Evolutionary conservation across 805 yeast species (phyloP).

Genomic region (Cyberlindnera samutprakarnensis): DNA sequence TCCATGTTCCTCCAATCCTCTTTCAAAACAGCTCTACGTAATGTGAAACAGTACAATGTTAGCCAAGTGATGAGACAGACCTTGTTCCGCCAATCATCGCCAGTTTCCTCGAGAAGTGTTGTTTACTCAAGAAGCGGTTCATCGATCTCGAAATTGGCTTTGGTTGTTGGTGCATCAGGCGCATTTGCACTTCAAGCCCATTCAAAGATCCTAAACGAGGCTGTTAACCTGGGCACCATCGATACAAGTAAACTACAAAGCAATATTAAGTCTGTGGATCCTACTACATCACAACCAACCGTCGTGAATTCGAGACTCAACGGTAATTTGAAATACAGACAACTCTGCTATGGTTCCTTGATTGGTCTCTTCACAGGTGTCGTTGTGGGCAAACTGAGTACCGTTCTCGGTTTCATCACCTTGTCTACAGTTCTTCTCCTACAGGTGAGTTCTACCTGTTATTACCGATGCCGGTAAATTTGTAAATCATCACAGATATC

Average conservation of each 20-base stretch:
- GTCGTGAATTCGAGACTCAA: constrained; percentile 24
- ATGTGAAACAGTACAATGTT: too few relatives aligned
- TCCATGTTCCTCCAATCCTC: constrained; percentile 1
- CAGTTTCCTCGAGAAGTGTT: too few relatives aligned
- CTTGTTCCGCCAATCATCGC: neutral
- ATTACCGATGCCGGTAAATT: too few relatives aligned
- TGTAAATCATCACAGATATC: too few relatives aligned
- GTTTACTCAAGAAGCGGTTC: too few relatives aligned
- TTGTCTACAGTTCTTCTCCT: constrained; percentile 33
- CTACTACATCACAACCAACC: constrained; percentile 6
- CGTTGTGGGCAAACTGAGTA: constrained; percentile 49
- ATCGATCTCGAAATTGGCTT: too few relatives aligned
- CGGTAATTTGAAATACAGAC: constrained; percentile 47
- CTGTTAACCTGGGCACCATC: constrained; percentile 17
- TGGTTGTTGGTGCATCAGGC: constrained; percentile 20
- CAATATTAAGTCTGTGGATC: constrained; percentile 7
- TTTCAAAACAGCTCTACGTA: neutral
- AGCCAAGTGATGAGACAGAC: too few relatives aligned
- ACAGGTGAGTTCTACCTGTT: constrained; percentile 16
- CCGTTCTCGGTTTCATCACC: constrained; percentile 42
- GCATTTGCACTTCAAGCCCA: constrained; percentile 13
- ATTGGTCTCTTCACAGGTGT: constrained; percentile 52
- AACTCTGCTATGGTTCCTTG: constrained; percentile 53
- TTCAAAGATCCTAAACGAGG: constrained; percentile 21
- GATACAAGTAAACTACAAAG: constrained; percentile 7